Evolutionary conservation across 1,139 yeast genomes (phyloP), one percentile per base, ranked within the genome.

Genomic region (Pichia kudriavzevii): DNA sequence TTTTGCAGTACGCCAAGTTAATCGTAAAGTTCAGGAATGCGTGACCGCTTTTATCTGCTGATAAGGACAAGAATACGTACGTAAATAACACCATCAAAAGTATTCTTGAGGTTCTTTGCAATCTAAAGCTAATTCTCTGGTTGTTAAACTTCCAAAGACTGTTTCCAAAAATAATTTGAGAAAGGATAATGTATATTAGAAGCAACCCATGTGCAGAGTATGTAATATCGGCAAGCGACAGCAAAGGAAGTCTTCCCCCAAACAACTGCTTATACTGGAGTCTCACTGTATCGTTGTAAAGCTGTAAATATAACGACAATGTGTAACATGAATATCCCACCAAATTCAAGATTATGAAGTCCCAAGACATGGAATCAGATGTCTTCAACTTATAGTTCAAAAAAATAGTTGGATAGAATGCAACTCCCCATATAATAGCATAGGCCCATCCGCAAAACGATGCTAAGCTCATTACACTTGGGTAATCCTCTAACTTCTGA

Each of bases 1-100:
- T 69, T 55, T 77, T 77, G 39, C 72, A 59, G 35, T 67, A 63
- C 2, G 76, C 71, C 20, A 70, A 52, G 23, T 60, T 46, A 16
- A 64, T 47, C 0, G 73, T 69, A 10, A 69, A 54, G 31, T 63
- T 66, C 19, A 63, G 36, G 6, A 42, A 43, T 33, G 48, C 39
- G 26, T 39, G 47, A 31, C 24, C 41, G 5, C 31, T 39, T 36
- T 15, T 52, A 18, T 23, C 32, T 7, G 26, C 20, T 9, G 35
- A 28, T 30, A 36, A 31, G 29, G 41, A 42, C 35, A 36, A 43
- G 2, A 40, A n/a, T 10, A 45, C 26, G 21, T 48, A 48, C 2
- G 43, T 8, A 1, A 30, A 7, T 16, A 47, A 41, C 5, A 30
- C 25, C 1, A 31, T 7, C 11, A 43, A 32, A 9, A 38, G 35